A percentile compares a stretch with the other conserved stretches of the same genome.
Evolutionary conservation across 73 alveolate genomes (phyloP).

Genomic region (Paramecium pentaurelia): DNA sequence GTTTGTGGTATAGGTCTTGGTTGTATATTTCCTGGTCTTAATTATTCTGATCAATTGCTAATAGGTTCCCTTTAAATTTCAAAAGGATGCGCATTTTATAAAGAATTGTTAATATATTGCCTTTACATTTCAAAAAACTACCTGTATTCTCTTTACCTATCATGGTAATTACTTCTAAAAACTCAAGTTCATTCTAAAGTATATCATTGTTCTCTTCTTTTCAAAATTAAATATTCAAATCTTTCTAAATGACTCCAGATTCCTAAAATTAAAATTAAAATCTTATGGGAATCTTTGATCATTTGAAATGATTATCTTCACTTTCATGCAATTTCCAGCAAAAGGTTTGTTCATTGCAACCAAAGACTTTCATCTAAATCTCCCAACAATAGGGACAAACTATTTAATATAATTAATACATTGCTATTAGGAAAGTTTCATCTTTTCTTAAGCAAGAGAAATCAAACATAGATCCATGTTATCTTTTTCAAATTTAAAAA

Average conservation of each 20-base stretch:
- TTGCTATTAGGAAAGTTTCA: neutral
- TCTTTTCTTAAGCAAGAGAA: neutral
- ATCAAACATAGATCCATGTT: neutral
- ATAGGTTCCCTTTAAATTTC: too few species aligned
- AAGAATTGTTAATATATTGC: too few species aligned
- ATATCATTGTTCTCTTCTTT: neutral
- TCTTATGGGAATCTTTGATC: neutral
- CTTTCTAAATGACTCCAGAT: neutral
- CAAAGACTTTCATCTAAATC: constrained; percentile 14
- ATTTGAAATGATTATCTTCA: neutral
- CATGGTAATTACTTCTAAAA: too few species aligned
- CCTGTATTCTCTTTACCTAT: too few species aligned
- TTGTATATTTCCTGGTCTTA: too few species aligned
- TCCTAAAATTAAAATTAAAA: neutral
- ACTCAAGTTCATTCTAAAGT: too few species aligned
- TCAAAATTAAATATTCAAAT: neutral
- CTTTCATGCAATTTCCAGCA: constrained; percentile 14
- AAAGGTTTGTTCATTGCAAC: neutral
- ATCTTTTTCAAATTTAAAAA: neutral
- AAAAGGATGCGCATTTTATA: too few species aligned
- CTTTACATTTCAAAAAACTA: too few species aligned
- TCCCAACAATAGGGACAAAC: constrained; percentile 25
- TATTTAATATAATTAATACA: neutral
- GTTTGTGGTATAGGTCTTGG: too few species aligned
- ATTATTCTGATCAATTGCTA: too few species aligned